These are phyloP conservation scores for Ocimum tenuiflorum DNA, from an alignment of 257 asterid genomes.

Conservation along the genomic window DNA sequence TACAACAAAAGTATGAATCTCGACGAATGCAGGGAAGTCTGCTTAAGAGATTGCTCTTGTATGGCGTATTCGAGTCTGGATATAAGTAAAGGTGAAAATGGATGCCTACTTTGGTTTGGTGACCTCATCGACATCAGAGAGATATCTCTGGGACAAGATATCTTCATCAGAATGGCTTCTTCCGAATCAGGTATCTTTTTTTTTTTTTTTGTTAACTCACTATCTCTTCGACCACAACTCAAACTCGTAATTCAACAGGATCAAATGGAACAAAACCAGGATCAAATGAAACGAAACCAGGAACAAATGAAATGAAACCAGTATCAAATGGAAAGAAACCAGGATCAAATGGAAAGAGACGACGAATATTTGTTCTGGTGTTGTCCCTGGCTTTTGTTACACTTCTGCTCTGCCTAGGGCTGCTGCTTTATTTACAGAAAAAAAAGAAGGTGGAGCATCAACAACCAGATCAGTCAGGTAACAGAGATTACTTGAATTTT, in stretches of 20 bases:
- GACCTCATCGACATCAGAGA: constrained; percentile 5
- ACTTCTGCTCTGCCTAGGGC: constrained; percentile 2
- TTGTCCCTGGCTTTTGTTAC: constrained; percentile 4
- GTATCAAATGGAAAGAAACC: too few relatives aligned
- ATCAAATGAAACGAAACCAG: too few relatives aligned
- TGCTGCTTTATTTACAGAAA: neutral
- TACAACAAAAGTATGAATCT: constrained; percentile 15
- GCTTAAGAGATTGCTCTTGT: constrained; percentile 24
- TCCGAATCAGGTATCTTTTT: constrained; percentile 15
- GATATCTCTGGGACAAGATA: neutral
- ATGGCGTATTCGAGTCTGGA: constrained; percentile 25
- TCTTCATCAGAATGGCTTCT: constrained; percentile 17
- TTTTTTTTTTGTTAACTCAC: too few relatives aligned
- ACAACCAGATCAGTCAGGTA: neutral
- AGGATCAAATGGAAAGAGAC: constrained; percentile 2
- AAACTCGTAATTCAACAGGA: neutral
- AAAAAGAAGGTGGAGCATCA: neutral
- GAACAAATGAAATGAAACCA: too few relatives aligned
- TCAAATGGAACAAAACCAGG: neutral
- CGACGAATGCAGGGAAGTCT: neutral
- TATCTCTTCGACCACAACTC: too few relatives aligned
- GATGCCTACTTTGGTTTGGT: constrained; percentile 22
- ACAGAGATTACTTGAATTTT: too few relatives aligned
- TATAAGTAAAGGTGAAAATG: constrained; percentile 14
- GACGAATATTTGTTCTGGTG: neutral